These are phyloP conservation scores for Lentinula novae-zelandiae DNA, from an alignment of 1,284 basidiomycete genomes.

Conservation along the genomic window DNA sequence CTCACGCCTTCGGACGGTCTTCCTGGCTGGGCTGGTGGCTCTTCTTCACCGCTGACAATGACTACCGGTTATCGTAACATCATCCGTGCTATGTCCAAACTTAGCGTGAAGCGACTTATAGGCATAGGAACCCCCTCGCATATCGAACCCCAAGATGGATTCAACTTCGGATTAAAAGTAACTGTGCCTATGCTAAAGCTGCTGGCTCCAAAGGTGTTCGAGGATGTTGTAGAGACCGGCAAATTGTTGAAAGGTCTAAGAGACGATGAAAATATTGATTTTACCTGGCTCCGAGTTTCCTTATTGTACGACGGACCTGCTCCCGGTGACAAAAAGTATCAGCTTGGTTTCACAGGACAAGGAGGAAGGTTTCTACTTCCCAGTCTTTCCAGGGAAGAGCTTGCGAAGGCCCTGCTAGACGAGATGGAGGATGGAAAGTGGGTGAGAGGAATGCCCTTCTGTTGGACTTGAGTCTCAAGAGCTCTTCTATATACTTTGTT, in stretches of 20 bases:
- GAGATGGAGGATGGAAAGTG: not conserved
- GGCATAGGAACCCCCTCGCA: slow-evolving; percentile 2
- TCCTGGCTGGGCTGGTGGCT: not conserved
- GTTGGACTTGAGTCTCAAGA: not conserved
- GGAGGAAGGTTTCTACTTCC: not conserved
- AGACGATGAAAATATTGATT: not conserved
- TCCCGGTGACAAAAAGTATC: not conserved
- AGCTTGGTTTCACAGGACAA: not conserved
- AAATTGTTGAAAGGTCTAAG: not conserved
- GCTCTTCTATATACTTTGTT: too few relatives aligned
- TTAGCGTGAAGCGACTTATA: not conserved
- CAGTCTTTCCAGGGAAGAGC: slow-evolving; percentile 1
- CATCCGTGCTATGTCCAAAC: not conserved
- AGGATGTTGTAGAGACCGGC: not conserved
- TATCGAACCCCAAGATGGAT: not conserved
- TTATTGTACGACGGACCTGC: not conserved
- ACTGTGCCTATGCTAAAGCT: not conserved
- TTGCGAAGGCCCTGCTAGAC: not conserved
- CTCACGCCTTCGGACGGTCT: not conserved
- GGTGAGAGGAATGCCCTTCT: not conserved
- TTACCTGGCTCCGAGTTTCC: not conserved
- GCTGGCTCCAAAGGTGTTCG: not conserved
- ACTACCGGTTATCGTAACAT: slow-evolving; percentile 1
- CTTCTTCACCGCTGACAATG: not conserved
- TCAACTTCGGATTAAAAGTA: not conserved